These are phyloP conservation scores for Akanthomyces uredinophilus DNA, from an alignment of 2,329 filamentous ascomycete genomes.

Conservation along the genomic window DNA sequence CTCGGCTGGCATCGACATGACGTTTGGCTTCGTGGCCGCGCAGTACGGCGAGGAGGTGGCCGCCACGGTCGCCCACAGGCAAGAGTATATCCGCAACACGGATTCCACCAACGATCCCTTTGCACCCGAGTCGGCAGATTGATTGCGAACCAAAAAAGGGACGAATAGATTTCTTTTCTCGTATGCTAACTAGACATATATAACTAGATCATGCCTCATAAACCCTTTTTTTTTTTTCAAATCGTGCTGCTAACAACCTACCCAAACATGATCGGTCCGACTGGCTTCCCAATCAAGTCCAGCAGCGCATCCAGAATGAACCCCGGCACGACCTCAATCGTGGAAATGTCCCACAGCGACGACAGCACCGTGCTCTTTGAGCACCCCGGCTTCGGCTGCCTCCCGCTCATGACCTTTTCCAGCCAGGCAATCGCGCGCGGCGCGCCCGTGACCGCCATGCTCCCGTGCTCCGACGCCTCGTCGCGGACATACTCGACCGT, in stretches of 20 bases:
- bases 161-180: background rate
- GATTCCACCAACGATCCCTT: constrained; percentile 52
- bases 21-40: constrained; percentile 25
- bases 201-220: background rate
- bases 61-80: constrained; percentile 39
- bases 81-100: constrained; percentile 54
- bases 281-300: constrained; percentile 4
- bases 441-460: constrained; percentile 12
- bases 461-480: constrained; percentile 33
- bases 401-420: constrained; percentile 14
- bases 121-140: constrained; percentile 21
- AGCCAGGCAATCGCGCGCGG: constrained; percentile 19
- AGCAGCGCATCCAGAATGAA: constrained; percentile 5
- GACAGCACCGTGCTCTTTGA: background rate
- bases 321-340: background rate
- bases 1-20: constrained; percentile 37
- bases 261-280: background rate
- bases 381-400: constrained; percentile 1
- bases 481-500: constrained; percentile 41
- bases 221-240: background rate
- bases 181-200: background rate
- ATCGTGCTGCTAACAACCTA: background rate
- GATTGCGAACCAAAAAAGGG: background rate
- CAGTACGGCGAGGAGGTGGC: constrained; percentile 47
- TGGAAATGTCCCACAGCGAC: background rate